Percentiles rank a stretch among this genome's conserved stretches.
These are phyloP conservation scores for Hypholoma sublateritium DNA, from an alignment of 768 basidiomycete genomes.

Conservation along the genomic window DNA sequence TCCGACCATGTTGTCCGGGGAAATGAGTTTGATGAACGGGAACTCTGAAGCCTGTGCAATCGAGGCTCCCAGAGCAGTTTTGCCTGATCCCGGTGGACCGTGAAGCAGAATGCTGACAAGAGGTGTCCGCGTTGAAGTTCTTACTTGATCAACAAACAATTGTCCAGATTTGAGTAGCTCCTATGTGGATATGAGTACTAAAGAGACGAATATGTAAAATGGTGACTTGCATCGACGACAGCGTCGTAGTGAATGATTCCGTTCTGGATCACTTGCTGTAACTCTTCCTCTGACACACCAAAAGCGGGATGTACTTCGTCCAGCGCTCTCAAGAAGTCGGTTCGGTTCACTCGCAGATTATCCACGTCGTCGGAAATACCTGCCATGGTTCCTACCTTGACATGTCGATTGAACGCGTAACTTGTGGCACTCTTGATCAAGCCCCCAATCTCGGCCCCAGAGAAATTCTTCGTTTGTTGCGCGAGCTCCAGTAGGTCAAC, in stretches of 20 bases:
- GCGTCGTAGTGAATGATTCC: slow-evolving; percentile 90
- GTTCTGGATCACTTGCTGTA: slow-evolving; percentile 90
- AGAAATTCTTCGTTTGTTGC: slow-evolving; percentile 90
- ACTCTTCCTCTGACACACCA: slow-evolving; percentile 96
- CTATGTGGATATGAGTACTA: slow-evolving; percentile 38
- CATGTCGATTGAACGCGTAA: slow-evolving; percentile 97
- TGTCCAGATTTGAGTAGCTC: slow-evolving; percentile 83
- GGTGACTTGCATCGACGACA: slow-evolving; percentile 69
- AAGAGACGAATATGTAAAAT: background rate
- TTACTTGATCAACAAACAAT: slow-evolving; percentile 92
- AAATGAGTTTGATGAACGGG: slow-evolving; percentile 97
- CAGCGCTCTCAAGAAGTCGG: slow-evolving; percentile 87
- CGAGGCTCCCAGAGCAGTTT: slow-evolving; percentile 91
- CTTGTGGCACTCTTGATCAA: slow-evolving; percentile 97
- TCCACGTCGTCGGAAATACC: slow-evolving; percentile 96
- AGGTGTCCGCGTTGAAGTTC: slow-evolving; percentile 85
- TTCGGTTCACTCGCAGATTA: slow-evolving; percentile 81
- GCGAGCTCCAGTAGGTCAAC: slow-evolving; percentile 87
- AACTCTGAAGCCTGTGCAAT: slow-evolving; percentile 93
- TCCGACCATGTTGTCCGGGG: slow-evolving; percentile 96
- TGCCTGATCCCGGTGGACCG: slow-evolving; percentile 89
- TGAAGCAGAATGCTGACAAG: slow-evolving; percentile 89
- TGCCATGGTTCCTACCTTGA: slow-evolving; percentile 96
- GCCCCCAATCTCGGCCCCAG: slow-evolving; percentile 94
- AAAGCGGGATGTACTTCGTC: slow-evolving; percentile 96